Evolutionary conservation across 1,139 yeast species (phyloP), one percentile per base, ranked within the genome.

Genomic region (Scheffersomyces insectosa): DNA sequence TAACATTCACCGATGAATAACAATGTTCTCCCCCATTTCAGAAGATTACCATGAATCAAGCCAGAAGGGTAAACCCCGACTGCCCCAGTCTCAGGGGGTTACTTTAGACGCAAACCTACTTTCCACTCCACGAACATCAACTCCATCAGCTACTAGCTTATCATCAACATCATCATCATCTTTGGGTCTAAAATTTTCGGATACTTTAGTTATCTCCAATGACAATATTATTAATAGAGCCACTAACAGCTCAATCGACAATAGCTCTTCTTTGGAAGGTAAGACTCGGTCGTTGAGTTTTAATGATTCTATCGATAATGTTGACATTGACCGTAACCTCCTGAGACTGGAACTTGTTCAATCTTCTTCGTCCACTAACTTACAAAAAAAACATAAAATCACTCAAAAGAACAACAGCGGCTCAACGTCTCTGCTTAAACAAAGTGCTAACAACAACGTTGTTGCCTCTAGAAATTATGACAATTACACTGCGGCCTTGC

Each of bases 61-160:
- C 35, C 43, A 48, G 37, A 65, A 65, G 51, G 68, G 69, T 42
- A 67, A 68, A 59, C 75, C 73, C 44, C 74, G 73, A 68, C 74
- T 68, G 74, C 69, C 65, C 33, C 49, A 59, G 74, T 69, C 74
- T 67, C 75, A 68, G 74, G 66, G 63, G 44, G 52, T 44, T 45
- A 42, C 45, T 39, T 39, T 48, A 41, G 42, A 43, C 42, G 28
- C 42, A 14, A 31, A 31, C 34, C 15, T 23, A 43, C 35, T 38
- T 35, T 31, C 32, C 33, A 14, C 37, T 38, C 31, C 31, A 27
- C 29, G 31, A 28, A 25, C 38, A 23, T n/a, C 29, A 39, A 11
- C 16, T 34, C 30, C 29, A 39, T 23, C 28, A 28, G 25, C 38
- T 30, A 34, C 35, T 20, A 29, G 35, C 23, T 35, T 33, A 36